phyloP scores from a whole-genome alignment of 495 filamentous ascomycete genomes.

The Pyrenopolyporus hunteri region DNA sequence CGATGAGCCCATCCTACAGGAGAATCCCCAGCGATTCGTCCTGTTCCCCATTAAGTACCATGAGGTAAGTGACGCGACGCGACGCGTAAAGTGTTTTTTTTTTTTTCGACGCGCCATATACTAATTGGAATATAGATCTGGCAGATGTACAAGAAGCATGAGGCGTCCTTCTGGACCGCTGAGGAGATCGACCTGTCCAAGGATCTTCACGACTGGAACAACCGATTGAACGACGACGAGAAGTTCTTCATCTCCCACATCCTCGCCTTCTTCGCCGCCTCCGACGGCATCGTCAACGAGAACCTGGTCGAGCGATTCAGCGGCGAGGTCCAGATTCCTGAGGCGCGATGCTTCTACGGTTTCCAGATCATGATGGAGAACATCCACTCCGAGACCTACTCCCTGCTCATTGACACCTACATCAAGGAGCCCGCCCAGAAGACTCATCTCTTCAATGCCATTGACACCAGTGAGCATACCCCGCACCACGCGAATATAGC shows the following conservation, averaged over 20 bases:
- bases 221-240: constrained; percentile 94
- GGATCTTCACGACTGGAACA: constrained; percentile 99
- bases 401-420: constrained; percentile 98
- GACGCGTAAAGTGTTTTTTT: constrained; percentile 43
- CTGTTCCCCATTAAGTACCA: constrained; percentile 99
- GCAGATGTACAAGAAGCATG: constrained; percentile 99
- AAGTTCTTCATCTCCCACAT: constrained; percentile 98
- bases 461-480: constrained; percentile 81
- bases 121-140: constrained; percentile 75
- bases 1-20: constrained; percentile 89
- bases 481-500: not conserved
- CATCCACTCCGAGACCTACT: constrained; percentile 99
- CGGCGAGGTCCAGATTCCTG: constrained; percentile 94
- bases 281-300: constrained; percentile 99
- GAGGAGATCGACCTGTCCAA: constrained; percentile 99
- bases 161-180: constrained; percentile 99
- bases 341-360: constrained; percentile 99
- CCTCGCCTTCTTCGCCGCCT: constrained; percentile 99
- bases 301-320: constrained; percentile 98
- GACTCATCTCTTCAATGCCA: constrained; percentile 94
- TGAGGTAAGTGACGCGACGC: constrained; percentile 75
- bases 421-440: constrained; percentile 98
- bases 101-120: constrained; percentile 52
- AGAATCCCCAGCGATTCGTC: constrained; percentile 96
- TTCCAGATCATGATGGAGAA: constrained; percentile 99